Conservation (phyloP, 331 rosid genomes). For the Spiraea crenata region DNA sequence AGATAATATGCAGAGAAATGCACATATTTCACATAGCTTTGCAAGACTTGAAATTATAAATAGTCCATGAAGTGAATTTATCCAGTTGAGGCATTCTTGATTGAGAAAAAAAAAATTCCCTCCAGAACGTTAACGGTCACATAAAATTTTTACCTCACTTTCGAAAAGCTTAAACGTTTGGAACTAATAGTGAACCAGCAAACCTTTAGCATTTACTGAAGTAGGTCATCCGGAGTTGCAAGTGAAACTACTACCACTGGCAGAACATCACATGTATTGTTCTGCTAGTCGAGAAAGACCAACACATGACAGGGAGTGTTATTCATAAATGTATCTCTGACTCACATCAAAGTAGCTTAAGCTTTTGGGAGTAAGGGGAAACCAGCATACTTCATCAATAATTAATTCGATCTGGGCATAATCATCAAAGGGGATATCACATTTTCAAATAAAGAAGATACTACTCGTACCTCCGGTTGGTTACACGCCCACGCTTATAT, state of each 20-base stretch:
- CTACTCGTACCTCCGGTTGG: no score
- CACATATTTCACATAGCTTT: neutral
- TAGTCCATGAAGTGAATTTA: neutral
- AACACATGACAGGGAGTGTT: neutral
- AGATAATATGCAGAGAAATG: neutral
- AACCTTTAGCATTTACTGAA: neutral
- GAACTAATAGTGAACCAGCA: neutral
- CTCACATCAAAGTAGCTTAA: neutral
- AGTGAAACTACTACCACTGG: neutral
- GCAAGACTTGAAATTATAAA: neutral
- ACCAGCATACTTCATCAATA: no score
- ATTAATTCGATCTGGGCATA: no score
- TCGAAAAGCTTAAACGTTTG: neutral
- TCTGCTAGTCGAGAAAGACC: neutral
- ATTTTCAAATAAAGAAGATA: no score
- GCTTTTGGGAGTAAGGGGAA: neutral
- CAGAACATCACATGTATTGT: neutral
- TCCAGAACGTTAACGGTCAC: neutral
- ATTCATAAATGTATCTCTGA: neutral
- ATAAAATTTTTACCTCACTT: neutral
- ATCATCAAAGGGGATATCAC: no score
- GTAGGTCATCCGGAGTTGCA: neutral
- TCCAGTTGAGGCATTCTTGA: no score
- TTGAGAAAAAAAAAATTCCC: no score
- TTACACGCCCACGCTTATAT: no score